Evolutionary conservation across 176 grass and related monocot species (phyloP), one percentile per base, ranked within the genome.

Genomic region (Oryza nivara): DNA sequence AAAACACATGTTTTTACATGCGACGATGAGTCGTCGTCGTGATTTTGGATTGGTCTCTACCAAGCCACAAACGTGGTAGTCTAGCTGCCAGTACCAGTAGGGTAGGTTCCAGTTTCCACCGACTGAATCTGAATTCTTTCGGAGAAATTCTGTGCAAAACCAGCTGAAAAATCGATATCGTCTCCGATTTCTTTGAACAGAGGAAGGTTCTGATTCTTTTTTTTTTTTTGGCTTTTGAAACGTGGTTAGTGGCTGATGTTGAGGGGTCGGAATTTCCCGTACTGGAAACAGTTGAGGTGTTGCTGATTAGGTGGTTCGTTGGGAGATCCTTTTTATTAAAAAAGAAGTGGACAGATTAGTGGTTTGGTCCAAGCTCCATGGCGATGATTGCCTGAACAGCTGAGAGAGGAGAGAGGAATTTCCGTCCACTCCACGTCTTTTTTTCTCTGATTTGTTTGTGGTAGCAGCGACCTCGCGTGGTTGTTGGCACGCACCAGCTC

Each of bases 381-480:
- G 9, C 1, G 20, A 71, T 74, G 68, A 66, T 80, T 73, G 52
- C 23, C 36, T 12, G 2, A 10, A 25, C 54, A 10, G 38, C 54
- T 58, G 17, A 19, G 4, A 19, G 8, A 48, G 35, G 34, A 36
- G 17, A 16, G 3, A 41, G 47, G 54, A 58, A 58, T 38, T 40
- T 6, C 35, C 76, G 60, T 80, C 45, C 70, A 56, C 61, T 54
- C 16, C 68, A 66, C 56, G 68, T 72, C 15, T 79, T 79, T 45
- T 41, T 16, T 26, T 3, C 7, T 56, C 7, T 15, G 4, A 1
- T 58, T 58, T 49, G 3, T 49, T 14, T 9, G 6, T 58, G 54
- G 16, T 58, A 6, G 54, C 52, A 17, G 16, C 5, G 58, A 20
- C 6, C 54, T 58, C 54, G 17, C 61, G 82, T 52, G 86, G 86